A percentile compares a stretch with the other conserved stretches of the same genome.
phyloP scores from a whole-genome alignment of 23 red algal genomes.

The Gracilariopsis chorda region DNA sequence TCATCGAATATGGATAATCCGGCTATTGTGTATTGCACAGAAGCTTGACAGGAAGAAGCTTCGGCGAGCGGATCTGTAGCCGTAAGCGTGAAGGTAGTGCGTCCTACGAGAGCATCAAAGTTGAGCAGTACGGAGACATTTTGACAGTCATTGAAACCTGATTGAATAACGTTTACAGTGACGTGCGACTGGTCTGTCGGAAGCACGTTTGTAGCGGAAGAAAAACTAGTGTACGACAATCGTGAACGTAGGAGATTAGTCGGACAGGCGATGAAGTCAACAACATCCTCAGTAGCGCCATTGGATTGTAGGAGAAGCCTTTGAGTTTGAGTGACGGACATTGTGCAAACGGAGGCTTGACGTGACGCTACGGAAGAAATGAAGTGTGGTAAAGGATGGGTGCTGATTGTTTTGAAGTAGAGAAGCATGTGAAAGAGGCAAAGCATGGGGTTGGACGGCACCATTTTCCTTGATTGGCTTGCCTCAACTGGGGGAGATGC shows the following conservation, averaged over 20 bases:
- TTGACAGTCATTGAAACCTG: background rate
- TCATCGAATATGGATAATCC: slow-evolving; percentile 22
- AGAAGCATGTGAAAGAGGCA: background rate
- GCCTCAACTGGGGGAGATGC: too few species aligned
- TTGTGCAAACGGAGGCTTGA: background rate
- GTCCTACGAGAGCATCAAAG: slow-evolving; percentile 48
- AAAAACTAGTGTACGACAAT: background rate
- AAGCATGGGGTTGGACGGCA: background rate
- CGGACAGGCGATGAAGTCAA: slow-evolving; percentile 4
- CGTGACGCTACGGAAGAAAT: background rate
- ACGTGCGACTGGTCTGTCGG: background rate
- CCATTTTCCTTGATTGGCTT: too few species aligned
- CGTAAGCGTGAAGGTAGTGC: background rate
- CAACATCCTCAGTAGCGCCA: slow-evolving; percentile 13
- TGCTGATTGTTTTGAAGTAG: background rate
- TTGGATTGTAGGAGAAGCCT: background rate
- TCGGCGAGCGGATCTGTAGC: background rate
- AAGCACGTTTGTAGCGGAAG: background rate
- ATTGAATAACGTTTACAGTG: slow-evolving; percentile 21
- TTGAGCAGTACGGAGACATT: slow-evolving; percentile 26
- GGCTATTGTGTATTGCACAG: slow-evolving; percentile 6
- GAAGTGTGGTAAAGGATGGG: background rate
- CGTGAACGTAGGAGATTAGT: background rate
- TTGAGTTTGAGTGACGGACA: background rate
- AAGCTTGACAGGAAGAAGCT: background rate